These are phyloP conservation scores for Pseudogymnoascus sp. DNA, from an alignment of 2,329 filamentous ascomycete genomes.

Conservation along the genomic window DNA sequence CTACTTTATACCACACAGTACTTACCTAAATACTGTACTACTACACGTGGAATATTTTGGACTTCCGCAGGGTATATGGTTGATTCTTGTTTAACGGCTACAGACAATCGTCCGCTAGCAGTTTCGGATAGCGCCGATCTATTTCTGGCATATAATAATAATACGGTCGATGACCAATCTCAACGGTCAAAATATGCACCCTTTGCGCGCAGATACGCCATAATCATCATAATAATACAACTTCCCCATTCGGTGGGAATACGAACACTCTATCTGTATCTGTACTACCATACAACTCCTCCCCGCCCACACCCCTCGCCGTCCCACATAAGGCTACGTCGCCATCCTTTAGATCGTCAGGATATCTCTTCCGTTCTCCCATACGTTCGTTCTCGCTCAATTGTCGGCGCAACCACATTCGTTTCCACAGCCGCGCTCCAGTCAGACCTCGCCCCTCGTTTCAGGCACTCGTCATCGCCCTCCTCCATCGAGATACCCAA, in stretches of 20 bases:
- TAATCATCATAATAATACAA: conserved; percentile 9
- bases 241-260: conserved; percentile 5
- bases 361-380: not conserved
- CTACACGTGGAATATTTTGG: not conserved
- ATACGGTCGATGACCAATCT: not conserved
- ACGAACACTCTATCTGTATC: not conserved
- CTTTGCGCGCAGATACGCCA: conserved; percentile 6
- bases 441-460: not conserved
- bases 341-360: not conserved
- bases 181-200: conserved; percentile 8
- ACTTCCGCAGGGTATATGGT: not conserved
- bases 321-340: not conserved
- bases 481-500: not conserved
- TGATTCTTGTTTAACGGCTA: conserved; percentile 5
- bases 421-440: not conserved
- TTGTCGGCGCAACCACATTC: conserved; percentile 7
- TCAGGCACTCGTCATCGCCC: conserved; percentile 4
- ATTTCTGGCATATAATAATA: conserved; percentile 6
- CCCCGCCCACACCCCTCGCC: not conserved
- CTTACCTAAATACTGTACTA: not conserved
- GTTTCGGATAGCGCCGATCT: conserved; percentile 3
- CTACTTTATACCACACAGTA: not conserved
- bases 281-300: not conserved
- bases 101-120: not conserved
- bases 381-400: conserved; percentile 5